Percentiles rank a stretch among this genome's conserved stretches.
Evolutionary conservation across 495 filamentous ascomycete species (phyloP).

Genomic region (Geoglossum glabrum): DNA sequence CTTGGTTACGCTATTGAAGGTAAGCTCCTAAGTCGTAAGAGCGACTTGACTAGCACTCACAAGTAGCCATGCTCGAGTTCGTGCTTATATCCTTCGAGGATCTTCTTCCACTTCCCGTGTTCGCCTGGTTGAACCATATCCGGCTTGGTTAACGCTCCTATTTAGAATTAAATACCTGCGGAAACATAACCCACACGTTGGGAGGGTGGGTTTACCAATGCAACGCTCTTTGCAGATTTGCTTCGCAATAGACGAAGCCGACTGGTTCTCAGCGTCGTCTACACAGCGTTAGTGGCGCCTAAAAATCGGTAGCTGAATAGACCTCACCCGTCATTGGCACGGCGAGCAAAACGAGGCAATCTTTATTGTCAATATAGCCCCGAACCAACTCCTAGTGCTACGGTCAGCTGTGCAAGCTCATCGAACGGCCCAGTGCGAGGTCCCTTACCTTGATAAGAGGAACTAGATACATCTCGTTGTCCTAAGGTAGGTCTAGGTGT

Average conservation of each 20-base stretch:
- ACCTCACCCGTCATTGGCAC: conserved; percentile 13
- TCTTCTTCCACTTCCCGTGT: conserved; percentile 12
- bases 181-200: not conserved
- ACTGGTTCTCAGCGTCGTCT: conserved; percentile 18
- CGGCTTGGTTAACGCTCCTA: conserved; percentile 29
- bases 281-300: not conserved
- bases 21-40: not conserved
- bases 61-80: conserved; percentile 23
- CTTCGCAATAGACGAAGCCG: conserved; percentile 14
- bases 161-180: not conserved
- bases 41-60: not conserved
- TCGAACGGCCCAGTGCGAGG: not conserved
- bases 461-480: conserved; percentile 15
- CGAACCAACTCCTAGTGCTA: conserved; percentile 7
- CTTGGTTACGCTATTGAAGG: conserved; percentile 19
- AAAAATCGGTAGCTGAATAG: not conserved
- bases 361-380: conserved; percentile 14
- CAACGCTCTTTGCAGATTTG: conserved; percentile 16
- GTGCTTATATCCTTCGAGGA: conserved; percentile 19
- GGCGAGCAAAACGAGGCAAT: conserved; percentile 17
- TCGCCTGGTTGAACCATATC: conserved; percentile 20
- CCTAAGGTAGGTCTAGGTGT: conserved; percentile 2
- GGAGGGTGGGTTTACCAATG: conserved; percentile 10
- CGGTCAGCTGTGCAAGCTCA: not conserved
- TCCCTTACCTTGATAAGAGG: not conserved